These are phyloP conservation scores for Colletotrichum sp. DNA, from an alignment of 2,329 filamentous ascomycete genomes.

Conservation along the genomic window DNA sequence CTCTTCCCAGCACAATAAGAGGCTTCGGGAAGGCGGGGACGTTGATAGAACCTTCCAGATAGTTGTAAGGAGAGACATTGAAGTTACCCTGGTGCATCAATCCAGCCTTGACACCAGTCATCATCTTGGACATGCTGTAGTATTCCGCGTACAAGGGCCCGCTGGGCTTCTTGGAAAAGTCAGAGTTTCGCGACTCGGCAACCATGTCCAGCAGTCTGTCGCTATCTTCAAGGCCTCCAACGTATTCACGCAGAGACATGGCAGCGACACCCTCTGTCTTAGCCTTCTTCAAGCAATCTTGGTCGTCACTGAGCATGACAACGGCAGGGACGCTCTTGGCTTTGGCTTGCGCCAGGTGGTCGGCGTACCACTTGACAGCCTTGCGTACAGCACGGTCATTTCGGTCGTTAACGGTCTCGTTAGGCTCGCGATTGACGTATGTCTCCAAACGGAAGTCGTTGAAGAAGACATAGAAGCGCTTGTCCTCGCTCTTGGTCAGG, in stretches of 20 bases:
- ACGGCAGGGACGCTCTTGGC: conserved; percentile 71
- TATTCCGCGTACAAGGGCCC: conserved; percentile 89
- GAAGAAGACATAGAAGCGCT: conserved; percentile 98
- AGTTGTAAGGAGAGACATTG: conserved; percentile 97
- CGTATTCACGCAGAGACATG: conserved; percentile 75
- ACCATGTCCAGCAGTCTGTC: conserved; percentile 94
- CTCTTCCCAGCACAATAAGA: conserved; percentile 85
- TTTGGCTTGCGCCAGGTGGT: conserved; percentile 75
- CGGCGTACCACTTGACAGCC: conserved; percentile 88
- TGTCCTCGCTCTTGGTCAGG: conserved; percentile 93
- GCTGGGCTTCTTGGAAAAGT: conserved; percentile 64
- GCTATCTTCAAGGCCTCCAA: conserved; percentile 81
- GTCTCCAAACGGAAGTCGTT: conserved; percentile 97
- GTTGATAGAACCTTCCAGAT: conserved; percentile 90
- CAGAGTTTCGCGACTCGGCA: conserved; percentile 75
- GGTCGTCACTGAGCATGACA: conserved; percentile 94
- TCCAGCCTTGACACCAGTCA: conserved; percentile 89
- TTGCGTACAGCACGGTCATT: conserved; percentile 91
- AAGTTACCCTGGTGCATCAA: conserved; percentile 93
- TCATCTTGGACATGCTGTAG: conserved; percentile 86
- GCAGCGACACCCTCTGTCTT: conserved; percentile 76
- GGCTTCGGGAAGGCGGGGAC: conserved; percentile 90
- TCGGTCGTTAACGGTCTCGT: conserved; percentile 93
- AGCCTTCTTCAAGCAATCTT: conserved; percentile 83
- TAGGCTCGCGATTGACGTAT: conserved; percentile 73